A percentile compares a stretch with the other conserved stretches of the same genome.
These are phyloP conservation scores for Cryptomeria japonica DNA, from an alignment of 75 land plant species.

Conservation along the genomic window DNA sequence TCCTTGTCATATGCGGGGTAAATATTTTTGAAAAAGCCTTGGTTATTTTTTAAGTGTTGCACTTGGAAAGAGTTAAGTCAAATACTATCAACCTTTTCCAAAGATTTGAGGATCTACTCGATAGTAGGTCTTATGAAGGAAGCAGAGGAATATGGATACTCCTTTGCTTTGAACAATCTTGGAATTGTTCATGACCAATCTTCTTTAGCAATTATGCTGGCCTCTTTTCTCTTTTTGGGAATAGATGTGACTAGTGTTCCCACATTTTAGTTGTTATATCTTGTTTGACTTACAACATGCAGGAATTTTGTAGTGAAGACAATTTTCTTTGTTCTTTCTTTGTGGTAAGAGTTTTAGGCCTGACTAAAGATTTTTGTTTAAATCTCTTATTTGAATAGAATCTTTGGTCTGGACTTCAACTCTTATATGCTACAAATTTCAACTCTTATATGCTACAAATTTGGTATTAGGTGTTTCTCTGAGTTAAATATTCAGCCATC, in stretches of 20 bases:
- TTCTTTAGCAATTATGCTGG: not conserved
- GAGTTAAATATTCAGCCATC: not conserved
- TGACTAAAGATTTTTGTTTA: not conserved
- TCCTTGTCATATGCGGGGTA: no score
- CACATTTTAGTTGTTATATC: not conserved
- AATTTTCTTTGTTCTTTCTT: not conserved
- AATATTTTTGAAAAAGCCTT: no score
- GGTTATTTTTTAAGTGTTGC: no score
- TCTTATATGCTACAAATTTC: no score
- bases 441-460: not conserved
- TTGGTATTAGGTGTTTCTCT: not conserved
- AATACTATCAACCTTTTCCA: no score
- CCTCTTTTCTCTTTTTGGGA: not conserved
- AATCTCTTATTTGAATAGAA: no score
- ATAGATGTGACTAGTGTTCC: not conserved
- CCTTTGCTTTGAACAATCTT: not conserved
- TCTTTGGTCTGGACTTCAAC: not conserved
- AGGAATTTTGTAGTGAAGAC: not conserved
- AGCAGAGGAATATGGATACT: not conserved
- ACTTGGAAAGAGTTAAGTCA: no score
- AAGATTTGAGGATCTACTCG: no score
- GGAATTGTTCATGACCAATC: no score
- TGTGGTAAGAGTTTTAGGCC: not conserved
- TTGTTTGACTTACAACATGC: not conserved
- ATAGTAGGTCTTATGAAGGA: not conserved